Base-by-base conservation (phyloP, 495 filamentous ascomycete species). In the Pseudoneurospora amorphoporcata region DNA sequence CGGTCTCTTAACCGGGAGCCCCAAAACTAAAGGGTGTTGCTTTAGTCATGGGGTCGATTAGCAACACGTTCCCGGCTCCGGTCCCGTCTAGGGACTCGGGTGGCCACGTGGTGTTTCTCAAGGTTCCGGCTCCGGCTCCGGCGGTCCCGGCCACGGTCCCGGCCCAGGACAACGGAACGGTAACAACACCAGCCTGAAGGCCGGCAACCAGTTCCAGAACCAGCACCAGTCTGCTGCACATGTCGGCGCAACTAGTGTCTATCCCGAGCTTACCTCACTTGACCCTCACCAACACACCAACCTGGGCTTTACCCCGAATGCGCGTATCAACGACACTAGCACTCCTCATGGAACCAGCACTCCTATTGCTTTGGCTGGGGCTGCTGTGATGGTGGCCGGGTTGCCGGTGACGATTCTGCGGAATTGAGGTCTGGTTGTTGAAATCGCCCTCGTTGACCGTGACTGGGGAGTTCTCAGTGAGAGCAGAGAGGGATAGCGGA, bases 331-430 rank as follows among this genome's bases (percentile, higher is more conserved):
- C 40, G 75, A 75, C 40, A 74, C 73, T 8, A 65, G 53, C 73
- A 74, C 75, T 41, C 77, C 77, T 0, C 77, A 79, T 70, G 73
- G 74, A 0, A 75, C 75, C 41, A 76, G 79, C 70, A 80, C 77
- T 38, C 74, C 75, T 23, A 74, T 72, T 5, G 72, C 75, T 0
- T 23, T 23, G 23, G 23, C 23, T 23, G 23, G 23, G 23, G 23
- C 23, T 23, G 23, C 1, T 23, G 23, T 23, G 23, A 23, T 23
- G 23, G 23, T 0, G 23, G 23, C 23, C 23, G 23, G 23, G 23
- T 23, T 23, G 23, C 23, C 23, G 1, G 23, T 23, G 23, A 1
- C 23, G 0, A 23, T 23, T 23, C 23, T 23, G 1, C 23, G 23
- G 23, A 1, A 23, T 1, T 23, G 23, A 23, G 23, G 23, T 23